These are phyloP conservation scores for Fusarium chuoi DNA, from an alignment of 2,329 filamentous ascomycete species.

Conservation along the genomic window DNA sequence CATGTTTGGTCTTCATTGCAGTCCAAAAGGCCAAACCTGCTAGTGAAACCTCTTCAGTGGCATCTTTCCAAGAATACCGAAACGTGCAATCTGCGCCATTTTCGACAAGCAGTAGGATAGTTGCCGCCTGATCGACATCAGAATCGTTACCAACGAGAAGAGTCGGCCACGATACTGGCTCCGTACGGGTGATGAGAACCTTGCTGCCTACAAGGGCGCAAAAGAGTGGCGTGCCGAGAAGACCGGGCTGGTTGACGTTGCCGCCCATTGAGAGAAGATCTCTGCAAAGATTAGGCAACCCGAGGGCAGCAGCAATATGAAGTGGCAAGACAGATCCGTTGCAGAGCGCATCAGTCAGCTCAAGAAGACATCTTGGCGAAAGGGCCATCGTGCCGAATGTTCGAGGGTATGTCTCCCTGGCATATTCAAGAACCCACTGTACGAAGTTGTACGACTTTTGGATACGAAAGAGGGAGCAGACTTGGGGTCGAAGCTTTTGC, in stretches of 20 bases:
- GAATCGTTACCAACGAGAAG: conserved; percentile 25
- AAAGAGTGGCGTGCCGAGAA: conserved; percentile 47
- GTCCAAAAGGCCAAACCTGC: conserved; percentile 43
- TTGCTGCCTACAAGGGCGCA: conserved; percentile 49
- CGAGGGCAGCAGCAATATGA: conserved; percentile 50
- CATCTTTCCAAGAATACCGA: conserved; percentile 29
- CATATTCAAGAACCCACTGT: conserved; percentile 52
- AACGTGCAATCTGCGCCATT: conserved; percentile 32
- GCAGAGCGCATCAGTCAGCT: conserved; percentile 47
- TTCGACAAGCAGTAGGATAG: conserved; percentile 40
- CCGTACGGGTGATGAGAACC: conserved; percentile 32
- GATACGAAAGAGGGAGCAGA: conserved; percentile 45
- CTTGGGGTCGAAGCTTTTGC: conserved; percentile 39
- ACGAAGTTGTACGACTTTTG: conserved; percentile 46
- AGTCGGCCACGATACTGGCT: conserved; percentile 38
- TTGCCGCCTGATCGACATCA: conserved; percentile 23
- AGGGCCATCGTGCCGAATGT: conserved; percentile 36
- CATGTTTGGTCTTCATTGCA: conserved; percentile 37
- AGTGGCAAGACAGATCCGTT: conserved; percentile 45
- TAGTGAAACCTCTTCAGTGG: conserved; percentile 30
- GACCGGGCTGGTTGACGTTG: conserved; percentile 34
- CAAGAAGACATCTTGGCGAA: conserved; percentile 37
- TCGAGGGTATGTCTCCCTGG: conserved; percentile 44
- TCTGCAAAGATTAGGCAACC: conserved; percentile 45
- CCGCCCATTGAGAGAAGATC: conserved; percentile 39